Evolutionary conservation across 2,329 filamentous ascomycete species (phyloP), one percentile per base, ranked within the genome.

Genomic region (Alternaria gaisen): DNA sequence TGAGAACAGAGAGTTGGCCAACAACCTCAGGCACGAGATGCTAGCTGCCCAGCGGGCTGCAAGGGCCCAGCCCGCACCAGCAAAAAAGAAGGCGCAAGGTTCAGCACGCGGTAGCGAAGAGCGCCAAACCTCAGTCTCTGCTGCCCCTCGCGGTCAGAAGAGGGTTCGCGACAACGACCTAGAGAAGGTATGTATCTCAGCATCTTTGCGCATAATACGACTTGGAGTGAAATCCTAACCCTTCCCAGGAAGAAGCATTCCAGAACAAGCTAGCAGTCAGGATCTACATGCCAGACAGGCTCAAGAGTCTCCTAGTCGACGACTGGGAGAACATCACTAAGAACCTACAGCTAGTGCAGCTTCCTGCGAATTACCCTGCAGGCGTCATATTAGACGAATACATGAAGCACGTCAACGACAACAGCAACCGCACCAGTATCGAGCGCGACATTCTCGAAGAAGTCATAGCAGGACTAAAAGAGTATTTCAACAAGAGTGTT

Each of bases 301-400:
- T 99, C 67, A 97, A 98, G 82, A 92, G 91, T 16, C 86, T 97
- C 64, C 87, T 99, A 3, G 95, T 99, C 22, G 95, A 99, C 76
- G 95, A 99, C 78, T 99, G 95, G 95, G 95, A 99, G 79, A 97
- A 97, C 72, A 89, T 99, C 63, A 99, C 95, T 58, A 98, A 97
- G 82, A 95, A 96, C 76, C 88, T 93, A 69, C 92, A 94, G 75
- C 88, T 98, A 4, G 92, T 97, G 32, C 90, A 92, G 2, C 84
- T 99, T 16, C 95, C 95, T 0, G 90, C 93, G 47, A 83, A 85
- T 28, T 87, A 90, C 53, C 88, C 94, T 1, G 92, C 95, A 61
- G 88, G 86, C 65, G 82, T 87, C 66, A 92, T 99, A 63, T 82
- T 99, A 16, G 86, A 93, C 50, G 91, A 94, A 66, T 99, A 97